phyloP scores from a whole-genome alignment of 2,329 filamentous ascomycete species.

The Xylaria sp. region DNA sequence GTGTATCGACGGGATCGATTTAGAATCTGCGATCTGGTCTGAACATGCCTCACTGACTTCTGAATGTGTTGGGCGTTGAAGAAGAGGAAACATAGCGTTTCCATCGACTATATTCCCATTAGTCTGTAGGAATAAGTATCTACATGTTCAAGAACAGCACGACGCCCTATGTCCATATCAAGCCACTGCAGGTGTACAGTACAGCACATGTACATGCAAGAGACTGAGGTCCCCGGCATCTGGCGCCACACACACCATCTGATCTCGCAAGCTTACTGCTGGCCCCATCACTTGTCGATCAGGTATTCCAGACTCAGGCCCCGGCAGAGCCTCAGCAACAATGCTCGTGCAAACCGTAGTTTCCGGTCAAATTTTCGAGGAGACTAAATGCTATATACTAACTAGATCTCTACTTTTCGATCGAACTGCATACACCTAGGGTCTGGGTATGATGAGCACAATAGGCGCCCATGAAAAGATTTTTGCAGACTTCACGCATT shows the following conservation, averaged over 20 bases:
- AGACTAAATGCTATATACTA: background rate
- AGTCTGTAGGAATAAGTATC: too few species aligned
- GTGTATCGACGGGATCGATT: background rate
- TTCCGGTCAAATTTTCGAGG: background rate
- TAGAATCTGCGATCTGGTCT: background rate
- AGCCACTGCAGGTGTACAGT: too few species aligned
- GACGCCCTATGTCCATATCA: too few species aligned
- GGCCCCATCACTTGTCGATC: conserved; percentile 2
- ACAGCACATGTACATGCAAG: background rate
- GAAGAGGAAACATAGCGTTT: too few species aligned
- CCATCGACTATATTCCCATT: too few species aligned
- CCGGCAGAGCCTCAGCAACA: background rate
- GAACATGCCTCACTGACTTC: background rate
- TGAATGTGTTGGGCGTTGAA: background rate
- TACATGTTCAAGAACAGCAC: too few species aligned
- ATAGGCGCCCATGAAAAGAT: too few species aligned
- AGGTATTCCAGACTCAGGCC: background rate
- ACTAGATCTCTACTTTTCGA: background rate
- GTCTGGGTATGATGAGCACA: too few species aligned
- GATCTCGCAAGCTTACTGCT: background rate
- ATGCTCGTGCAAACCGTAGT: background rate
- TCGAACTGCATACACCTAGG: too few species aligned
- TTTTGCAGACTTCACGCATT: background rate
- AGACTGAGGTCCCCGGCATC: background rate
- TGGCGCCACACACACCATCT: background rate